Percentiles rank a stretch among this genome's conserved stretches.
These are phyloP conservation scores for Bertia moriformis DNA, from an alignment of 2,329 filamentous ascomycete species.

Conservation along the genomic window DNA sequence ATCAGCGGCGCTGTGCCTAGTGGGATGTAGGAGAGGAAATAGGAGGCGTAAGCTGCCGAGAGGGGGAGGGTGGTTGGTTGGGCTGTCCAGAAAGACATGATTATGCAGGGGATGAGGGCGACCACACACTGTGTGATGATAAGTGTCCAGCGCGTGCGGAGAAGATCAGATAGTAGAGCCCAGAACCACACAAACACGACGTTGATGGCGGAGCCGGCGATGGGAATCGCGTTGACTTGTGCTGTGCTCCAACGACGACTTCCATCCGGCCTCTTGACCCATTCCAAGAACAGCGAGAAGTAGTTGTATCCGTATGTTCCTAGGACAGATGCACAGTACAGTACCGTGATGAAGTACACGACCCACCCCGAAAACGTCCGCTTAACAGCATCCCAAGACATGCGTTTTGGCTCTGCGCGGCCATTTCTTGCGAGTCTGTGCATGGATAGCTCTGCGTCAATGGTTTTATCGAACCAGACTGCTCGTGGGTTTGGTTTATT, in stretches of 20 bases:
- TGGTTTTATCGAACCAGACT: slow-evolving; percentile 27
- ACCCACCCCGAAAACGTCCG: slow-evolving; percentile 27
- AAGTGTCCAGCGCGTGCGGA: slow-evolving; percentile 32
- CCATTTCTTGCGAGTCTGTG: slow-evolving; percentile 25
- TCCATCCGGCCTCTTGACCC: slow-evolving; percentile 22
- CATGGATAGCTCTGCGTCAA: slow-evolving; percentile 24
- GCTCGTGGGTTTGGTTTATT: slow-evolving; percentile 17
- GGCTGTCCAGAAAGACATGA: slow-evolving; percentile 37
- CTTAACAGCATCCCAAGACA: slow-evolving; percentile 25
- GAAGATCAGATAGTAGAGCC: slow-evolving; percentile 32
- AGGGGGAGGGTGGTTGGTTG: slow-evolving; percentile 24
- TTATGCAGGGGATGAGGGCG: slow-evolving; percentile 28
- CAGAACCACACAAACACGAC: slow-evolving; percentile 36
- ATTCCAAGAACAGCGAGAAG: slow-evolving; percentile 26
- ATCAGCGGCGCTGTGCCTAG: slow-evolving; percentile 35
- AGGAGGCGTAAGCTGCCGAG: slow-evolving; percentile 31
- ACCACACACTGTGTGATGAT: slow-evolving; percentile 30
- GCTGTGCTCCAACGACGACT: slow-evolving; percentile 23
- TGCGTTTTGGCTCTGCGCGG: slow-evolving; percentile 26
- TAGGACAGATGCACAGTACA: slow-evolving; percentile 28
- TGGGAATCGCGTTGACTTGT: slow-evolving; percentile 31
- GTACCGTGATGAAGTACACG: slow-evolving; percentile 25
- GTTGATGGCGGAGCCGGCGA: slow-evolving; percentile 29
- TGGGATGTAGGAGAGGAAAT: slow-evolving; percentile 31
- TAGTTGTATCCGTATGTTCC: slow-evolving; percentile 30